These are phyloP conservation scores for Drechslerella dactyloides DNA, from an alignment of 2,329 filamentous ascomycete species.

Conservation along the genomic window DNA sequence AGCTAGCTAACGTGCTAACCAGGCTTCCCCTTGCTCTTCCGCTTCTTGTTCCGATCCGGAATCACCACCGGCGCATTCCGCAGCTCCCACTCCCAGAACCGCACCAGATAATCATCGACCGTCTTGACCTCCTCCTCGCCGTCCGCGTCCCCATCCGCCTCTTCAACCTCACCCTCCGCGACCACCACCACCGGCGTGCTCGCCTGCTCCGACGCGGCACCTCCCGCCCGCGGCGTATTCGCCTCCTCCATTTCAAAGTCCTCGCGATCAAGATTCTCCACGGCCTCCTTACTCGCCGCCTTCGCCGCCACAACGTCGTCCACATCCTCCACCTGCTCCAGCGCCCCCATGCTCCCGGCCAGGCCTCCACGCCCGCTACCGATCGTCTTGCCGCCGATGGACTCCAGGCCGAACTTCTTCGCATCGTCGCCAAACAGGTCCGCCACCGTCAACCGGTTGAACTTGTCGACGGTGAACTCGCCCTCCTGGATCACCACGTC, in stretches of 20 bases:
- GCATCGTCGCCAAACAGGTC: conserved; percentile 70
- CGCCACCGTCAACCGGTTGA: conserved; percentile 75
- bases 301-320: conserved; percentile 90
- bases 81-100: conserved; percentile 69
- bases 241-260: conserved; percentile 62
- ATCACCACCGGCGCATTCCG: conserved; percentile 62
- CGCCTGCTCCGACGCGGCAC: conserved; percentile 29
- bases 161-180: conserved; percentile 54
- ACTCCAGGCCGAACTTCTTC: conserved; percentile 61
- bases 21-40: conserved; percentile 58
- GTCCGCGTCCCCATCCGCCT: neutral
- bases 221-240: conserved; percentile 1
- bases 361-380: conserved; percentile 63
- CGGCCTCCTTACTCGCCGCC: conserved; percentile 84
- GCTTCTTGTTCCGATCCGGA: conserved; percentile 61
- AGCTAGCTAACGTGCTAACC: conserved; percentile 7
- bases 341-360: conserved; percentile 71
- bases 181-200: conserved; percentile 31
- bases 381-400: conserved; percentile 48
- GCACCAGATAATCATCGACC: conserved; percentile 78
- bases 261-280: conserved; percentile 67
- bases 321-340: conserved; percentile 88
- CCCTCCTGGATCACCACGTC: conserved; percentile 98
- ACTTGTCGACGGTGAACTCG: conserved; percentile 96
- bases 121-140: conserved; percentile 60